Evolutionary conservation across 1,284 basidiomycete species (phyloP).

Genomic region (Acaromyces ingoldii): DNA sequence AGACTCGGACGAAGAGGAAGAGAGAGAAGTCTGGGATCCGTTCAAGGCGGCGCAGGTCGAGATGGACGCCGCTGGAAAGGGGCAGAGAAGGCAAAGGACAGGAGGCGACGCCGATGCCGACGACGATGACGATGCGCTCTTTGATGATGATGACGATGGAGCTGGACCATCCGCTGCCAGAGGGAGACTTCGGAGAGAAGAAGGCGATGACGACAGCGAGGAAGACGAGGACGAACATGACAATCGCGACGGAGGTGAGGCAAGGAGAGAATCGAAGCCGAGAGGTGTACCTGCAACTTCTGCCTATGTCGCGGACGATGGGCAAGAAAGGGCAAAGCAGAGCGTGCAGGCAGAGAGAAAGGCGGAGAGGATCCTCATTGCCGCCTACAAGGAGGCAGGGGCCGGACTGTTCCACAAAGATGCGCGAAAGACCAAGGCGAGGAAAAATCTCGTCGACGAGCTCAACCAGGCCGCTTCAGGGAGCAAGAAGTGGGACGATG

Average conservation of each 20-base stretch:
- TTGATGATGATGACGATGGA: no score
- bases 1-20: slow-evolving; percentile 3
- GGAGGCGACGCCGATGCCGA: neutral
- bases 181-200: no score
- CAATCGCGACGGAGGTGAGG: neutral
- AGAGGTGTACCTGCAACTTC: no score
- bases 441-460: slow-evolving; percentile 12
- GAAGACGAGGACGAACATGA: neutral
- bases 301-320: no score
- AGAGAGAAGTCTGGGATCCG: slow-evolving; percentile 3
- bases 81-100: neutral
- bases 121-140: slow-evolving; percentile 1
- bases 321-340: no score
- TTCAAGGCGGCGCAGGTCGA: slow-evolving; percentile 4
- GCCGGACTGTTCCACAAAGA: neutral
- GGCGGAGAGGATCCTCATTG: slow-evolving; percentile 7
- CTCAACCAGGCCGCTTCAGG: slow-evolving; percentile 6
- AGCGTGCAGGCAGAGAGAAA: slow-evolving; percentile 1
- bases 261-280: neutral
- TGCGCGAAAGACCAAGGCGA: slow-evolving; percentile 10
- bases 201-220: neutral
- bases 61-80: slow-evolving; percentile 1
- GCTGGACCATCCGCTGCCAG: no score
- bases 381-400: neutral
- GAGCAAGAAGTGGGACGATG: slow-evolving; percentile 21